Conservation (phyloP, 2,329 filamentous ascomycete species). For the Diplodia sapinea region DNA sequence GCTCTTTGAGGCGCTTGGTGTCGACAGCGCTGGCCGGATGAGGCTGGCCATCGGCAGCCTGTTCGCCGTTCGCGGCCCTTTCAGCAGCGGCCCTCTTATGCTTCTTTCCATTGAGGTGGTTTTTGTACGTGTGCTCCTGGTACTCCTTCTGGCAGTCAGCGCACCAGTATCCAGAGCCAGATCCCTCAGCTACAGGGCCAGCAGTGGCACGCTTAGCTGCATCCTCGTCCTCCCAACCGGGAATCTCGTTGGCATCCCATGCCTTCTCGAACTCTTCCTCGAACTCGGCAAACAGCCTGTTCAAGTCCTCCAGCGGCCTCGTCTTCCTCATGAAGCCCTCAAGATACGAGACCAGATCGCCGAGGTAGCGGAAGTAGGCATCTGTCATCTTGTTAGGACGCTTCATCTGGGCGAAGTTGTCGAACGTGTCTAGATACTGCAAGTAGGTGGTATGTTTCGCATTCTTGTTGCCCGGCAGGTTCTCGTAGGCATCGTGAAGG, state of each 20-base stretch:
- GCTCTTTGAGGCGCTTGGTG: constrained; percentile 70
- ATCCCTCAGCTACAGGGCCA: constrained; percentile 51
- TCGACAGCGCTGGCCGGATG: neutral
- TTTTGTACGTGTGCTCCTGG: constrained; percentile 92
- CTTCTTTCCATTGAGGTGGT: constrained; percentile 88
- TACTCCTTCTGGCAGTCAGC: constrained; percentile 93
- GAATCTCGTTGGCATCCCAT: constrained; percentile 80
- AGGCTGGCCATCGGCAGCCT: constrained; percentile 34
- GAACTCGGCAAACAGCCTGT: constrained; percentile 75
- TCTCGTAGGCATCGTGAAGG: constrained; percentile 86
- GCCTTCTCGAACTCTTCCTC: constrained; percentile 82
- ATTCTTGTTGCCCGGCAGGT: constrained; percentile 79
- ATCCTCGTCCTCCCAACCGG: constrained; percentile 69
- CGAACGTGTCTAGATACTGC: constrained; percentile 91
- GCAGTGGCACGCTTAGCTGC: constrained; percentile 46
- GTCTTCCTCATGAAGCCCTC: constrained; percentile 87
- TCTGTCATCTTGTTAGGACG: constrained; percentile 87
- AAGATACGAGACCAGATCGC: constrained; percentile 78
- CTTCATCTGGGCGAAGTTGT: constrained; percentile 82
- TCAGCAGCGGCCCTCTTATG: constrained; percentile 83
- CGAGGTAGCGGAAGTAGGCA: constrained; percentile 88
- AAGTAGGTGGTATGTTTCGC: constrained; percentile 75
- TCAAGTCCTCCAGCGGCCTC: constrained; percentile 82
- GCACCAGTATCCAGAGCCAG: constrained; percentile 81
- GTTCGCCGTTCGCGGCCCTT: constrained; percentile 44